Evolutionary conservation across 257 asterid genomes (phyloP).

Genomic region (Nicotiana tabacum): DNA sequence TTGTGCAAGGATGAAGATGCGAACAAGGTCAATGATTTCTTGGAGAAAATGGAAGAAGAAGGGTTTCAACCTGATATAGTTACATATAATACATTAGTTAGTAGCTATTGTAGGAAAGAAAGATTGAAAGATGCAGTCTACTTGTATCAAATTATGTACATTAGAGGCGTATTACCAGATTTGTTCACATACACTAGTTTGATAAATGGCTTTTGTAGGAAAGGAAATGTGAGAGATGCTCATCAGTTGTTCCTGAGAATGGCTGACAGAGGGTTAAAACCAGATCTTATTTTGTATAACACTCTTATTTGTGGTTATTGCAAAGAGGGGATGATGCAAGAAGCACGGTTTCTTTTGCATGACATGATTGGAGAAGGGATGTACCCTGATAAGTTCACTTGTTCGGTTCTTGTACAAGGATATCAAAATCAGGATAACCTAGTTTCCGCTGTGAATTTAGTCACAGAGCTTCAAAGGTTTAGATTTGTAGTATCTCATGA

Average conservation of each 20-base stretch:
- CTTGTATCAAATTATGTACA: constrained; percentile 63
- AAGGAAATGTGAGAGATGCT: constrained; percentile 59
- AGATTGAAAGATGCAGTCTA: constrained; percentile 70
- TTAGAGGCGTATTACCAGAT: constrained; percentile 62
- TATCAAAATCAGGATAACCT: constrained; percentile 49
- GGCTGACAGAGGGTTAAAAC: constrained; percentile 60
- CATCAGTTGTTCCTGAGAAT: constrained; percentile 55
- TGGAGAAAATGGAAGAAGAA: constrained; percentile 80
- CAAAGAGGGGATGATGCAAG: constrained; percentile 76
- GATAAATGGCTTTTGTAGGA: constrained; percentile 71
- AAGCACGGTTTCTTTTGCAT: constrained; percentile 56
- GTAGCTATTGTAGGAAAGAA: constrained; percentile 63
- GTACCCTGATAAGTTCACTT: constrained; percentile 64
- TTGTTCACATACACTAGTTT: constrained; percentile 66
- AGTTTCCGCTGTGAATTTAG: constrained; percentile 70
- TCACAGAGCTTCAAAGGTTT: constrained; percentile 53
- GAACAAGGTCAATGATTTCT: constrained; percentile 54
- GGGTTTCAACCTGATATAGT: constrained; percentile 72
- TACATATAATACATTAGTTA: constrained; percentile 70
- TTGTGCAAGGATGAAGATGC: constrained; percentile 64
- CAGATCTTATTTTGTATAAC: constrained; percentile 59
- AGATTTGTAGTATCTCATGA: constrained; percentile 50
- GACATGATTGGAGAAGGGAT: constrained; percentile 60
- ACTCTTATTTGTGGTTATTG: constrained; percentile 71
- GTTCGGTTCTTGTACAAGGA: constrained; percentile 64